A percentile compares a stretch with the other conserved stretches of the same genome.
Conservation (phyloP, 75 land plant genomes). For the Chamaecyparis obtusa region DNA sequence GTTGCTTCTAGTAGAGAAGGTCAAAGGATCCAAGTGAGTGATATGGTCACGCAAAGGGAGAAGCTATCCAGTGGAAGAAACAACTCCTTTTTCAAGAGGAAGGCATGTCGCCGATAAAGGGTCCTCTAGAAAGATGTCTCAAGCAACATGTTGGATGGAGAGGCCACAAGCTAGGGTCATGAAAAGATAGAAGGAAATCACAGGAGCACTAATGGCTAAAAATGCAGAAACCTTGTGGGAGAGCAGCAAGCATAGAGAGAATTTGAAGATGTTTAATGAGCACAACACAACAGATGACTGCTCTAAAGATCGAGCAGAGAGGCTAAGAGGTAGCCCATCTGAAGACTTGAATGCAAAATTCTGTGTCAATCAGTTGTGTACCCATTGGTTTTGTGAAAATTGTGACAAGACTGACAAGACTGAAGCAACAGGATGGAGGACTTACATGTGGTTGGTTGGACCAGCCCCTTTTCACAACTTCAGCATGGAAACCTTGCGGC, state of each 20-base stretch:
- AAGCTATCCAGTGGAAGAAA: constrained; percentile 11
- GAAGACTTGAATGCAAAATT: constrained; percentile 17
- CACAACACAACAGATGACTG: constrained; percentile 28
- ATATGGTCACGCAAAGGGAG: neutral
- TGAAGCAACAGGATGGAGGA: constrained; percentile 35
- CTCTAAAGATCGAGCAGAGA: constrained; percentile 34
- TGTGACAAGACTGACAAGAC: constrained; percentile 13
- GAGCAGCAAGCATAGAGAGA: constrained; percentile 27
- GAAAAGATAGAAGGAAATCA: neutral
- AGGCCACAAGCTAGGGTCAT: constrained; percentile 6
- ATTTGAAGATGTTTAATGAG: constrained; percentile 50
- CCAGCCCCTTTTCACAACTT: constrained; percentile 76
- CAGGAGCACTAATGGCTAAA: constrained; percentile 17
- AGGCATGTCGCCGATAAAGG: neutral
- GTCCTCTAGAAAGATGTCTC: constrained; percentile 16
- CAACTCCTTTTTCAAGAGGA: neutral
- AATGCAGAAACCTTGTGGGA: constrained; percentile 36
- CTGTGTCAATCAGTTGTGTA: constrained; percentile 21
- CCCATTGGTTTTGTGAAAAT: constrained; percentile 11
- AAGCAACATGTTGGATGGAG: constrained; percentile 18
- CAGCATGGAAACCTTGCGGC: constrained; percentile 58
- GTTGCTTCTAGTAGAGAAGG: neutral
- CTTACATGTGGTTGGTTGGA: constrained; percentile 81
- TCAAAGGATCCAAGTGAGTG: constrained; percentile 6
- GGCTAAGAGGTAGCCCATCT: constrained; percentile 28